Evolutionary conservation across 305 asterid species (phyloP), one percentile per base, ranked within the genome.

Genomic region (Stenogyne calaminthoides): DNA sequence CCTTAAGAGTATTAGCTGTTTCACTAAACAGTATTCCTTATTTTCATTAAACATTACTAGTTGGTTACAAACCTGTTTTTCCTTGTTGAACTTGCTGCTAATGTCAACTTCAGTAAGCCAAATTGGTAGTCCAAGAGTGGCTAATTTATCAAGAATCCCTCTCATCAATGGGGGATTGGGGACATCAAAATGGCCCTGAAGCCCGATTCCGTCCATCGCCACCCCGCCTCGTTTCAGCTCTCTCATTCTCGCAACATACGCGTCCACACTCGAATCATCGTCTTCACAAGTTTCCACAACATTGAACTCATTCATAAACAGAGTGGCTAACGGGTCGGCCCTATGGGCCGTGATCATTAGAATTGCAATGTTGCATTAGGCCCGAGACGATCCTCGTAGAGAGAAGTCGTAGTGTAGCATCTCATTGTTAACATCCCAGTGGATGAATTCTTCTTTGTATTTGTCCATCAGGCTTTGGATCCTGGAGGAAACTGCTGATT

Each of bases 71-170:
- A 85, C 95, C 85, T 91, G 97, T 14, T 72, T 78, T 52, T 84
- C 81, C 56, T 81, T 75, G 81, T 78, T 67, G 78, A 85, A 71
- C 4, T 73, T 58, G 40, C 65, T 75, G 78, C 88, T 87, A 36
- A 90, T 84, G 73, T 92, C 98, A 27, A 92, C 91, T 80, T 92
- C 98, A 2, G 98, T 92, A 9, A 90, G 83, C 97, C 98, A 92
- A 52, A 92, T 88, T 2, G 98, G 96, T 7, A 88, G 88, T 16
- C 85, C 85, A 0, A 90, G 85, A 0, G 92, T 87, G 2, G 94
- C 91, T 62, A 90, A 49, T 73, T 92, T 92, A 42, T 92, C 98
- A 0, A 88, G 58, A 42, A 81, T 77, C 1, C 85, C 97, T 77
- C 97, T 83, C 84, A 88, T 90, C 22, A 87, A 71, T 0, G 97